Base-by-base conservation (phyloP, 2,329 filamentous ascomycete genomes). In the Aureobasidium pullulans region DNA sequence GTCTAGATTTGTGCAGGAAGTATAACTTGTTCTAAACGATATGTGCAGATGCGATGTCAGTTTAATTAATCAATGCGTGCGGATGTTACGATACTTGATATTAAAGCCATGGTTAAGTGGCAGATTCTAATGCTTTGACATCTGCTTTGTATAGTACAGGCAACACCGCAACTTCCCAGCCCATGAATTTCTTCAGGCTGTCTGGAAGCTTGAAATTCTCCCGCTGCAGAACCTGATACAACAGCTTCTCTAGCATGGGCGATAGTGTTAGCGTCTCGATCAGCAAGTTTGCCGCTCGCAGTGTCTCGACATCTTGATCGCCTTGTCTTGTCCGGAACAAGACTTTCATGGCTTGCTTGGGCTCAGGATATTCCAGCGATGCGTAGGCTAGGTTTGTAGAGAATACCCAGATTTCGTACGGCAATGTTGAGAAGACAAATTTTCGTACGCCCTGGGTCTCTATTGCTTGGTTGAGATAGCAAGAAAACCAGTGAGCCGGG, bases 341-440 rank as follows among this genome's bases (percentile, higher is more conserved):
- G 19, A 84, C 71, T 64, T 85, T 86, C 72, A 82, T 76, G 1
- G 80, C 81, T n/a, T 80, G 76, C 0, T 73, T 71, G 2, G 77
- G 75, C 44, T 76, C 71, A 8, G 64, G 58, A 0, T 69, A 63
- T 2, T 60, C 62, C 16, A 77, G 78, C 9, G 75, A 79, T 1
- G 83, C 83, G 63, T 84, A 81, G 53, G 76, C 76, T 42, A 85
- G 73, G 60, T 84, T 78, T 0, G 82, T 81, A 7, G 83, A 83
- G 70, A 86, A 85, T 57, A 83, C 73, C 83, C 83, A 85, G 31
- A 84, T 47, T 57, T 68, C 37, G 11, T 46, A 37, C 6, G 32
- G 39, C 13, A 86, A 73, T 48, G 86, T 84, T 64, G 86, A 82
- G 1, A 87, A 77, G 56, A 83, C 61, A 70, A 85, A 84, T 64